phyloP scores from a whole-genome alignment of 2,329 filamentous ascomycete genomes.

The Xylariaceae sp. region DNA sequence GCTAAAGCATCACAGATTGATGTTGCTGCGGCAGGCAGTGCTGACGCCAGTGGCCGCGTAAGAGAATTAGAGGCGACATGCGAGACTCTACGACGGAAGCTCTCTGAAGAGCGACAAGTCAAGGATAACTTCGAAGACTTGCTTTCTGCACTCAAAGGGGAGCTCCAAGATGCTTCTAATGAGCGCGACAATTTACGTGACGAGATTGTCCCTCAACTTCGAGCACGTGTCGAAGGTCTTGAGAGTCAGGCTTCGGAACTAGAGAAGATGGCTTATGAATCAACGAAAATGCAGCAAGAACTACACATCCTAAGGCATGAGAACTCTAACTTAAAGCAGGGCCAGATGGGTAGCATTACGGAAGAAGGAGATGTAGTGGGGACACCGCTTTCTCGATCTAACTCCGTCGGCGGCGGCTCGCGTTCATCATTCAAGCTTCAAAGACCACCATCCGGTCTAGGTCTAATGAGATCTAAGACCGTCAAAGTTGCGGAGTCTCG shows the following conservation, averaged over 20 bases:
- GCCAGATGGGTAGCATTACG: slow-evolving; percentile 45
- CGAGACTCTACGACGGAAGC: slow-evolving; percentile 80
- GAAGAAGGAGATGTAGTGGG: slow-evolving; percentile 40
- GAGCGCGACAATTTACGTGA: slow-evolving; percentile 93
- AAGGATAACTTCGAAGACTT: slow-evolving; percentile 96
- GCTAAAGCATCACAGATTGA: slow-evolving; percentile 73
- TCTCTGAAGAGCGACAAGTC: slow-evolving; percentile 82
- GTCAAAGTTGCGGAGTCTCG: slow-evolving; percentile 65
- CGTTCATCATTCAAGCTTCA: slow-evolving; percentile 58
- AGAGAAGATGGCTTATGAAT: slow-evolving; percentile 77
- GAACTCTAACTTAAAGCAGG: slow-evolving; percentile 61
- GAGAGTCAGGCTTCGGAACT: slow-evolving; percentile 76
- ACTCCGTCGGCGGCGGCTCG: slow-evolving; percentile 46
- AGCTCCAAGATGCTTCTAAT: slow-evolving; percentile 81
- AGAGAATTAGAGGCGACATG: slow-evolving; percentile 80
- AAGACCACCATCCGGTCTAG: slow-evolving; percentile 49
- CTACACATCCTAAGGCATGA: slow-evolving; percentile 72
- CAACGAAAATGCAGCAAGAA: slow-evolving; percentile 86
- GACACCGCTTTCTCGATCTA: slow-evolving; percentile 49
- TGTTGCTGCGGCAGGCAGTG: slow-evolving; percentile 58
- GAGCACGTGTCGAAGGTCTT: slow-evolving; percentile 76
- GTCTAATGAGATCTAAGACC: slow-evolving; percentile 65
- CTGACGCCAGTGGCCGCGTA: slow-evolving; percentile 65
- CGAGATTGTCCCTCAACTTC: slow-evolving; percentile 81
- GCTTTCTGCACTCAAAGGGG: slow-evolving; percentile 79